A percentile compares a stretch with the other conserved stretches of the same genome.
These are phyloP conservation scores for Nakaseomyces sp. DNA, from an alignment of 1,139 yeast species.

Conservation along the genomic window DNA sequence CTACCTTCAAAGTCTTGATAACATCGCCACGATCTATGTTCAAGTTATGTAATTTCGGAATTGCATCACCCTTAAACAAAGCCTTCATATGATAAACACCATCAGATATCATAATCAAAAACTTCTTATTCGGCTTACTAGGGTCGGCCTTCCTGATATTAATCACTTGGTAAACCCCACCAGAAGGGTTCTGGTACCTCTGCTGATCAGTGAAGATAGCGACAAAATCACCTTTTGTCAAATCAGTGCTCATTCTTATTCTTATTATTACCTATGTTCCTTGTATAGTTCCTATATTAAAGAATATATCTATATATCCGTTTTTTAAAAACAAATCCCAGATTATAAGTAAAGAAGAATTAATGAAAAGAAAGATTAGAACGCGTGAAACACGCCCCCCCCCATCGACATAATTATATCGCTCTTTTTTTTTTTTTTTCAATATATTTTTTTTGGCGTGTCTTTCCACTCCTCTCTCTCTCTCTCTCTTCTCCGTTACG, in stretches of 20 bases:
- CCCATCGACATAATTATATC: too few species aligned
- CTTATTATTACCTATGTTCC: not conserved
- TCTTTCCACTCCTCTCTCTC: too few species aligned
- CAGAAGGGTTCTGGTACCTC: constrained; percentile 26
- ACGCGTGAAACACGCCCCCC: too few species aligned
- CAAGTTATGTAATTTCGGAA: constrained; percentile 41
- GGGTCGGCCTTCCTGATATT: constrained; percentile 29
- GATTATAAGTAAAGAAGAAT: too few species aligned
- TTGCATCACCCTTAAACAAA: constrained; percentile 52
- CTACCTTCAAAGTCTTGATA: constrained; percentile 26
- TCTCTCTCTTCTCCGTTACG: too few species aligned
- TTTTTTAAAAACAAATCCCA: too few species aligned
- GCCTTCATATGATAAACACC: constrained; percentile 58
- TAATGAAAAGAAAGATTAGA: too few species aligned
- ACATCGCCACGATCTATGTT: constrained; percentile 39
- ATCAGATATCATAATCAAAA: constrained; percentile 45
- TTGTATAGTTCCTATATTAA: too few species aligned
- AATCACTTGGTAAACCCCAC: constrained; percentile 29
- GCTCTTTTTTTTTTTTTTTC: too few species aligned
- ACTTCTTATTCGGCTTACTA: constrained; percentile 25
- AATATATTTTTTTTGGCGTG: too few species aligned
- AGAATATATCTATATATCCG: too few species aligned
- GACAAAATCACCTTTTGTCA: constrained; percentile 25
- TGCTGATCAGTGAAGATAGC: constrained; percentile 25
- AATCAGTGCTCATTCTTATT: constrained; percentile 29